Conservation (phyloP, 1,284 basidiomycete species). For the Blastosporella zonata region DNA sequence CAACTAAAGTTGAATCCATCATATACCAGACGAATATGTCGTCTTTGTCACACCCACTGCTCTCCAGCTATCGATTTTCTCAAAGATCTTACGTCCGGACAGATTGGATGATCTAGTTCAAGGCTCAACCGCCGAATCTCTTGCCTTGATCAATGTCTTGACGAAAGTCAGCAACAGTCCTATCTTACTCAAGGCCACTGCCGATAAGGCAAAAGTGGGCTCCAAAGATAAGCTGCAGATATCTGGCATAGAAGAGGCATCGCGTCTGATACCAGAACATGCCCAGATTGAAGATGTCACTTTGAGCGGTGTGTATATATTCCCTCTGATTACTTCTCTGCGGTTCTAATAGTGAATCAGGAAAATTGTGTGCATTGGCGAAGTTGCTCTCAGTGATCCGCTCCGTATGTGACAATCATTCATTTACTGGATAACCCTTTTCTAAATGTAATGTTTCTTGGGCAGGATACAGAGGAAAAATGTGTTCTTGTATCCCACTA, state of each 20-base stretch:
- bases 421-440: neutral
- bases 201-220: constrained; percentile 58
- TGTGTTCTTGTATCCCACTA: constrained; percentile 90
- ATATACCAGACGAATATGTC: constrained; percentile 83
- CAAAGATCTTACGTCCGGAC: constrained; percentile 68
- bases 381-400: constrained; percentile 68
- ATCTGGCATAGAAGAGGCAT: constrained; percentile 59
- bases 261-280: constrained; percentile 63
- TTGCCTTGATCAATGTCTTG: constrained; percentile 79
- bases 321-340: constrained; percentile 7
- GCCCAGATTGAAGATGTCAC: constrained; percentile 67
- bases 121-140: constrained; percentile 72
- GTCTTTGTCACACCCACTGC: constrained; percentile 85
- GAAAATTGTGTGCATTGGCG: constrained; percentile 80
- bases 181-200: constrained; percentile 74
- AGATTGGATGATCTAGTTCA: constrained; percentile 63
- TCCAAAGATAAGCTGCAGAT: constrained; percentile 39
- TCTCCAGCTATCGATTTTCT: constrained; percentile 82
- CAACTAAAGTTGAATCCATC: neutral
- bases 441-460: constrained; percentile 2
- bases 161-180: constrained; percentile 95
- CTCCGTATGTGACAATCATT: constrained; percentile 38
- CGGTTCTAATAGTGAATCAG: constrained; percentile 35
- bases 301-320: constrained; percentile 62
- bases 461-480: constrained; percentile 80